These are phyloP conservation scores for Niebla homalea DNA, from an alignment of 495 filamentous ascomycete genomes.

Conservation along the genomic window DNA sequence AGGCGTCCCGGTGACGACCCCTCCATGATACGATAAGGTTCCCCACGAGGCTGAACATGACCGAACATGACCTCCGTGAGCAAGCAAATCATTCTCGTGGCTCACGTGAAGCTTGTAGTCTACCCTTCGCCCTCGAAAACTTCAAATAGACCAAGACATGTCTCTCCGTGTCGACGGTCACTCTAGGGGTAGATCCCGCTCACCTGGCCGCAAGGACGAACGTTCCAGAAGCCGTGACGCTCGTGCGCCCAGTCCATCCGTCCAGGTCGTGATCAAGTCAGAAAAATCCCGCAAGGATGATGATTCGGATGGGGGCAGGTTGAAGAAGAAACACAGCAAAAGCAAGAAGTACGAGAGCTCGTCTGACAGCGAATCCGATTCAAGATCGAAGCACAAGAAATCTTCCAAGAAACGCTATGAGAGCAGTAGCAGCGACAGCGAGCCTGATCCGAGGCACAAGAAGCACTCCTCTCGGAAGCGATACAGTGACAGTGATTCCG, in stretches of 20 bases:
- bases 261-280: constrained; percentile 8
- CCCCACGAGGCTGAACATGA: not conserved
- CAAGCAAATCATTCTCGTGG: too few species aligned
- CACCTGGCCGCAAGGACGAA: constrained; percentile 35
- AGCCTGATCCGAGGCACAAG: constrained; percentile 10
- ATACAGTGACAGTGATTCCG: constrained; percentile 17
- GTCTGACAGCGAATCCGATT: constrained; percentile 16
- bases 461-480: constrained; percentile 16
- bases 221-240: constrained; percentile 38
- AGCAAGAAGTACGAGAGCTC: constrained; percentile 5
- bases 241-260: constrained; percentile 25
- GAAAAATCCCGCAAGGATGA: constrained; percentile 8
- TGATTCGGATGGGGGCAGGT: constrained; percentile 8
- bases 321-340: constrained; percentile 8
- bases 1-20: not conserved
- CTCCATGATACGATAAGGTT: not conserved
- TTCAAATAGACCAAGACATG: constrained; percentile 6
- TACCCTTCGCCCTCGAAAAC: not conserved
- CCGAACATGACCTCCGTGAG: too few species aligned
- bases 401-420: constrained; percentile 17
- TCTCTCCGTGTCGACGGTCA: constrained; percentile 42
- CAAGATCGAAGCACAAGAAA: constrained; percentile 13
- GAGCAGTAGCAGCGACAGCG: constrained; percentile 10
- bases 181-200: constrained; percentile 48
- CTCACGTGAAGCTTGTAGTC: too few species aligned